Base-by-base conservation (phyloP, 371 early-diverging fungal species). In the Polyrhizophydium stewartii region DNA sequence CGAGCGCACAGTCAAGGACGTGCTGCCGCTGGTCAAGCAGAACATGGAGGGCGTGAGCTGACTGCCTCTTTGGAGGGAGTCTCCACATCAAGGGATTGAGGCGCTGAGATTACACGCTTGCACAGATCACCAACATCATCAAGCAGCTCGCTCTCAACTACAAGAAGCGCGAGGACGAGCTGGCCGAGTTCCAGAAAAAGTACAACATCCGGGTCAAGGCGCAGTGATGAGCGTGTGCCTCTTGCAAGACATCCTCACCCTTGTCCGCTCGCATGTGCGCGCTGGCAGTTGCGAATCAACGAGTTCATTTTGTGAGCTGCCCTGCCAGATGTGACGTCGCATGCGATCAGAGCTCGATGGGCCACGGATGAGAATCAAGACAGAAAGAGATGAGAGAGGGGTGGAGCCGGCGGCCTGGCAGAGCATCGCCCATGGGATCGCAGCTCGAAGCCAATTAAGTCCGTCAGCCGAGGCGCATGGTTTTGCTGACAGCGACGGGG, bases 1-100 rank as follows among this genome's bases (percentile, higher is more conserved):
- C 21, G 94, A 97, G 71, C 88, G 94, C 38, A 93, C 93, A 0
- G 89, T 95, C 52, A 82, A 84, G 62, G 94, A 97, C 63, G 94
- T 95, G 12, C 71, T 95, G 45, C 97, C 97, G 30, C 89, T 91
- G 3, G 77, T 97, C 22, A 81, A 88, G 71, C 85, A 86, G 38
- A 96, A 96, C 81, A 84, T 82, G 64, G 91, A 87, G 30, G 94
- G 93, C 27, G 91, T 91, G 81, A 72, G 84, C 72, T 19, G 50
- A 17, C 9, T 33, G 22, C 31, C 30, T 2, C 41, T 58, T 32
- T 50, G 28, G 28, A n/a, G 47, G 30, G 22, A 27, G 1, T 41
- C 41, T 40, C 27, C n/a, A 17, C 33, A 31, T 22, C 25, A 9
- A 31, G 31, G 17, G 56, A 56, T 17, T 22, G 24, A 13, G 13